phyloP scores from a whole-genome alignment of 2,329 filamentous ascomycete genomes.

The Penicillium polonicum region DNA sequence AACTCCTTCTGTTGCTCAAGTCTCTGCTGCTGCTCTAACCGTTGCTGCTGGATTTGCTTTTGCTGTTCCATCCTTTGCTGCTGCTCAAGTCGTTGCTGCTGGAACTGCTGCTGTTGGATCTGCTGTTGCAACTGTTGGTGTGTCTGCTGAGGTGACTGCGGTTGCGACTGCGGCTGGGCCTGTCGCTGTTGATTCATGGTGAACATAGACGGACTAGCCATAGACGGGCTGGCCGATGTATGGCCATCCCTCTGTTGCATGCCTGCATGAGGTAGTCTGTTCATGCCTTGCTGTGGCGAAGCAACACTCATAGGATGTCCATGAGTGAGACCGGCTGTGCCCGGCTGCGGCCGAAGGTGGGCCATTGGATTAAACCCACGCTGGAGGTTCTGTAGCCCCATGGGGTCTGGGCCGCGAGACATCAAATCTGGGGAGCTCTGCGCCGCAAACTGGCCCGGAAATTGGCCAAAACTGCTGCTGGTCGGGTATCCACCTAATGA shows the following conservation, averaged over 20 bases:
- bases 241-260: constrained; percentile 25
- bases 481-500: constrained; percentile 34
- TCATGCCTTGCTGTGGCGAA: constrained; percentile 35
- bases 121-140: constrained; percentile 25
- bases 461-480: constrained; percentile 28
- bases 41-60: constrained; percentile 9
- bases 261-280: constrained; percentile 27
- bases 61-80: constrained; percentile 18
- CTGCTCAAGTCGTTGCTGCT: constrained; percentile 21
- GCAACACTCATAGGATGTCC: constrained; percentile 30
- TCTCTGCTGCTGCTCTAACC: constrained; percentile 10
- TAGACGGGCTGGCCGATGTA: constrained; percentile 22
- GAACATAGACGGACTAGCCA: constrained; percentile 27
- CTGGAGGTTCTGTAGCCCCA: constrained; percentile 32
- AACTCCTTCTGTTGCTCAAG: constrained; percentile 20
- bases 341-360: constrained; percentile 29
- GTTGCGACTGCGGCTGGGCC: constrained; percentile 23
- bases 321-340: constrained; percentile 30
- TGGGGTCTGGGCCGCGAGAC: constrained; percentile 28
- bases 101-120: constrained; percentile 24
- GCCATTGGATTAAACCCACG: constrained; percentile 33
- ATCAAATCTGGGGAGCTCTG: constrained; percentile 33
- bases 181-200: constrained; percentile 23
- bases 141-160: constrained; percentile 30
- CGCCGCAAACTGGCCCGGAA: constrained; percentile 28